Percentiles rank a stretch among this genome's conserved stretches.
These are phyloP conservation scores for Paramyrothecium roridum DNA, from an alignment of 2,329 filamentous ascomycete genomes.

Conservation along the genomic window DNA sequence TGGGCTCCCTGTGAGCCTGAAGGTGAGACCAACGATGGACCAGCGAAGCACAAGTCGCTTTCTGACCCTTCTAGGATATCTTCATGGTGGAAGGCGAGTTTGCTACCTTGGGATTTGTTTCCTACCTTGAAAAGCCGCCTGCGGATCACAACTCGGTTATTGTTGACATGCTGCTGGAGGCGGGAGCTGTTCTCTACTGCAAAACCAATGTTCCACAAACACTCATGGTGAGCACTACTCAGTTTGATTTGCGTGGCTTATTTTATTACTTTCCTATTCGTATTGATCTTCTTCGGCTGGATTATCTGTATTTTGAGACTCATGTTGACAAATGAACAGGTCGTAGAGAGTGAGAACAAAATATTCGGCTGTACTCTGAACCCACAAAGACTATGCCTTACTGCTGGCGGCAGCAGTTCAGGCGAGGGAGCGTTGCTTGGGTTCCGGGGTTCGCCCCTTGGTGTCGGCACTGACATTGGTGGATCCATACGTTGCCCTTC, in stretches of 20 bases:
- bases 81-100: no score
- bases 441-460: conserved; percentile 25
- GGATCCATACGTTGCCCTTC: no score
- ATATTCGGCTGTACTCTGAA: conserved; percentile 29
- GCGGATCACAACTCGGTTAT: neutral
- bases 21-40: no score
- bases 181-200: conserved; percentile 18
- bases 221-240: conserved; percentile 11
- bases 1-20: neutral
- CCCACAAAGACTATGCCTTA: conserved; percentile 23
- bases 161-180: neutral
- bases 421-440: conserved; percentile 31
- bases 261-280: no score
- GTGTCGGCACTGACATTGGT: conserved; percentile 32
- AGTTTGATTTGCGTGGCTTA: no score
- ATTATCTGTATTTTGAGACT: no score
- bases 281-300: no score
- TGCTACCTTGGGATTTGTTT: neutral
- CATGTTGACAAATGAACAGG: no score
- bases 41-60: no score
- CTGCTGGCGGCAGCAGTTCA: conserved; percentile 33
- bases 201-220: conserved; percentile 21
- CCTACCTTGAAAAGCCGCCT: neutral
- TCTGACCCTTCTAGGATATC: no score
- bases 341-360: conserved; percentile 31